Evolutionary conservation across 2,329 filamentous ascomycete genomes (phyloP).

Genomic region (Reticulascus tulasneorum): DNA sequence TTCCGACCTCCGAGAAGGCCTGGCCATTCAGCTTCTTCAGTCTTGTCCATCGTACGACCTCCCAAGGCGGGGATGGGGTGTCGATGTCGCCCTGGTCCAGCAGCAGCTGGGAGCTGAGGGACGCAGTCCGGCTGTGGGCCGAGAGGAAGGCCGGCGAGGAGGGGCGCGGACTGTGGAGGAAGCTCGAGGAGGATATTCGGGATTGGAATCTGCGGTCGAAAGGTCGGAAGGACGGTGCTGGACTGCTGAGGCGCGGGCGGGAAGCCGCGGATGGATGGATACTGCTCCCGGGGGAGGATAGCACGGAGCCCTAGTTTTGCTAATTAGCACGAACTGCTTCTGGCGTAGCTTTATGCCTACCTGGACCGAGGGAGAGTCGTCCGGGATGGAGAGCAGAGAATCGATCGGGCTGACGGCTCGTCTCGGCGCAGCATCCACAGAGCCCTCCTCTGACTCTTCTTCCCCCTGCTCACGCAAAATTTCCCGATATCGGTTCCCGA

Average conservation of each 20-base stretch:
- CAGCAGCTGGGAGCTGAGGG: conserved; percentile 67
- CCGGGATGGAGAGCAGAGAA: conserved; percentile 69
- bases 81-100: conserved; percentile 62
- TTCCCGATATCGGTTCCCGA: conserved; percentile 40
- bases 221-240: conserved; percentile 80
- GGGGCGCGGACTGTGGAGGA: conserved; percentile 58
- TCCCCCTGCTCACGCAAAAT: conserved; percentile 39
- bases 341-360: conserved; percentile 39
- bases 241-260: conserved; percentile 61
- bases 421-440: conserved; percentile 48
- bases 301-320: conserved; percentile 49
- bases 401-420: conserved; percentile 64
- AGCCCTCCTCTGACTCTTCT: conserved; percentile 48
- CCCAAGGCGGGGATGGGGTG: conserved; percentile 80
- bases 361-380: conserved; percentile 80
- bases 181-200: conserved; percentile 63
- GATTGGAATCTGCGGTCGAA: conserved; percentile 96
- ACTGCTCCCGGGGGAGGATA: conserved; percentile 70
- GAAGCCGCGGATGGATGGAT: conserved; percentile 66
- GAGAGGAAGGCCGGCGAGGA: conserved; percentile 74
- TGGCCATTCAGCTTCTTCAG: conserved; percentile 85
- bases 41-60: conserved; percentile 94
- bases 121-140: conserved; percentile 77
- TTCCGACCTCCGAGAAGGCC: conserved; percentile 87
- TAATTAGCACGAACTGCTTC: conserved; percentile 2